phyloP scores from a whole-genome alignment of 1,139 yeast species.

The Suhomyces wounanorum region DNA sequence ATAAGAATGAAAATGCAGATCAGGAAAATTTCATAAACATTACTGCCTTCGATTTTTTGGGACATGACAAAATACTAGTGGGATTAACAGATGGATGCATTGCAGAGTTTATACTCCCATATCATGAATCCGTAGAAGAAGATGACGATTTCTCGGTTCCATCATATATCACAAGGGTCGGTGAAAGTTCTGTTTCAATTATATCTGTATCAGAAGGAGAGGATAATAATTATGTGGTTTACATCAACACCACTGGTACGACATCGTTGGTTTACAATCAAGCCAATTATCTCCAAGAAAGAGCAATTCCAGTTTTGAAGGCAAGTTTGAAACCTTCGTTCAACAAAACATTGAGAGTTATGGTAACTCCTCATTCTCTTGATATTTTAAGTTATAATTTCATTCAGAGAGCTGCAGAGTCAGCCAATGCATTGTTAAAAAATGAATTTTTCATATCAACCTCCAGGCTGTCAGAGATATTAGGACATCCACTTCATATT shows the following conservation, averaged over 20 bases:
- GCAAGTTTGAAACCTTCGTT: constrained; percentile 29
- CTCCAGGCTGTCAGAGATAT: constrained; percentile 31
- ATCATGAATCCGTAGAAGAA: constrained; percentile 15
- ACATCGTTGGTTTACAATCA: constrained; percentile 42
- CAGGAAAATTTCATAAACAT: constrained; percentile 9
- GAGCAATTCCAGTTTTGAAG: constrained; percentile 24
- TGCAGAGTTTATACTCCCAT: constrained; percentile 58
- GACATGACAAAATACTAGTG: constrained; percentile 50
- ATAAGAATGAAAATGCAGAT: neutral
- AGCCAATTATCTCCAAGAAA: constrained; percentile 39
- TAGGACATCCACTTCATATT: constrained; percentile 63
- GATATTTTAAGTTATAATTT: constrained; percentile 35
- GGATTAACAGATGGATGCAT: constrained; percentile 70
- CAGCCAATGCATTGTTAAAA: constrained; percentile 31
- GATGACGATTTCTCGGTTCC: constrained; percentile 35
- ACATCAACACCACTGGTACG: constrained; percentile 55
- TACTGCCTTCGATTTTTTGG: constrained; percentile 58
- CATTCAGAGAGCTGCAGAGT: constrained; percentile 40
- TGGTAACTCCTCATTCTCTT: constrained; percentile 23
- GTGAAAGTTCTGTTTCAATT: constrained; percentile 50
- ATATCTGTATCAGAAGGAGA: constrained; percentile 41
- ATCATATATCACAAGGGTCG: constrained; percentile 48
- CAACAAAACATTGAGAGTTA: constrained; percentile 29
- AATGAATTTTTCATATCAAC: constrained; percentile 35
- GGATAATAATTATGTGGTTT: constrained; percentile 31